Percentiles rank a stretch among this genome's conserved stretches.
Conservation (phyloP, 75 land plant species). For the Pinus tabuliformis region DNA sequence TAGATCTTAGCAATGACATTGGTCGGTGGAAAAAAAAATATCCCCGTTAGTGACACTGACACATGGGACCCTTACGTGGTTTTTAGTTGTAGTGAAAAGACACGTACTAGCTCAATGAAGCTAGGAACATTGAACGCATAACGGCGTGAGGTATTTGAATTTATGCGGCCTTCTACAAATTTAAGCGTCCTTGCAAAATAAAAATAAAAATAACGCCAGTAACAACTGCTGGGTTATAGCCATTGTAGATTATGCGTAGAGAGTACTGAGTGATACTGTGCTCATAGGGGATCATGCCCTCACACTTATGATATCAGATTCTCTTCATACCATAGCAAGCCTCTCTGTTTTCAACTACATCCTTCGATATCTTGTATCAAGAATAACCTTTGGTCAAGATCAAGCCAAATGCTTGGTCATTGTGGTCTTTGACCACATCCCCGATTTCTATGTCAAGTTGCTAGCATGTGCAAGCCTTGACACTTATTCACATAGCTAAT, state of each 20-base stretch:
- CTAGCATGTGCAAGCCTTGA: neutral
- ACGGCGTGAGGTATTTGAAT: no score
- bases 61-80: no score
- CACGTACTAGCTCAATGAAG: no score
- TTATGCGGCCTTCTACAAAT: no score
- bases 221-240: neutral
- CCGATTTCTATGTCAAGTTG: conserved; percentile 43
- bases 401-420: conserved; percentile 77
- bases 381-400: conserved; percentile 47
- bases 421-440: conserved; percentile 60
- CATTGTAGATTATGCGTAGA: conserved; percentile 65
- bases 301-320: conserved; percentile 62
- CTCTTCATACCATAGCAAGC: conserved; percentile 35
- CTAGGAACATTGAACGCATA: no score
- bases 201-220: no score
- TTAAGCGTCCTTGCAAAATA: no score
- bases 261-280: conserved; percentile 65
- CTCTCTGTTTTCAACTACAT: conserved; percentile 44
- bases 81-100: no score
- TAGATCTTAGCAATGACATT: no score
- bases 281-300: conserved; percentile 76
- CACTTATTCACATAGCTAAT: neutral
- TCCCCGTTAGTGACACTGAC: no score
- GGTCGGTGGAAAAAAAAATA: no score
- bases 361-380: conserved; percentile 40